A percentile compares a stretch with the other conserved stretches of the same genome.
These are phyloP conservation scores for Digitaria exilis DNA, from an alignment of 202 grass and related monocot species.

Conservation along the genomic window DNA sequence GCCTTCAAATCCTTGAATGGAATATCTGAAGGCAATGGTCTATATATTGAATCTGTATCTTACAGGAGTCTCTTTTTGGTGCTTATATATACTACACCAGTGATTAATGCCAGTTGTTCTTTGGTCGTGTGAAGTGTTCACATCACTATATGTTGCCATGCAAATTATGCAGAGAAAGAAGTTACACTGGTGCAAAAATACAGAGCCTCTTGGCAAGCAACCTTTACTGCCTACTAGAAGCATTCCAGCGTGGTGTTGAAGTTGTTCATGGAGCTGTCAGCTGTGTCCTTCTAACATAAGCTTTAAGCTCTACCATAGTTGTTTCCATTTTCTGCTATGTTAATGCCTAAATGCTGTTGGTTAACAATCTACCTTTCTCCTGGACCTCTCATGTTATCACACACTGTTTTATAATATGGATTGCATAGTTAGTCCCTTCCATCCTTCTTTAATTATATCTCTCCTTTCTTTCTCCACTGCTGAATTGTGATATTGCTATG, in stretches of 20 bases:
- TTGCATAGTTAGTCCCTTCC: constrained; percentile 13
- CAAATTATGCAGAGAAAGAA: constrained; percentile 50
- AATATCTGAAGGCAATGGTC: neutral
- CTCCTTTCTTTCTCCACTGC: neutral
- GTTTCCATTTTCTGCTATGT: constrained; percentile 30
- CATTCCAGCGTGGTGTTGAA: constrained; percentile 37
- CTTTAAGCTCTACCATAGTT: constrained; percentile 4
- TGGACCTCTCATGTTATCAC: constrained; percentile 12
- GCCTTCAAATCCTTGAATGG: neutral
- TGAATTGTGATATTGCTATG: neutral
- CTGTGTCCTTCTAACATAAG: constrained; percentile 30
- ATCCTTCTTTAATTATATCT: neutral
- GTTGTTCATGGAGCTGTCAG: constrained; percentile 2
- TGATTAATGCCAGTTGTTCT: neutral
- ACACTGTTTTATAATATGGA: constrained; percentile 35
- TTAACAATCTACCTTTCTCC: constrained; percentile 30
- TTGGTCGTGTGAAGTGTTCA: constrained; percentile 4
- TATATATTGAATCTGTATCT: neutral
- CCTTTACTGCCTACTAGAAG: constrained; percentile 48
- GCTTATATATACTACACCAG: neutral
- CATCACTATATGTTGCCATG: neutral
- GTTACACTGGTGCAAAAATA: constrained; percentile 40
- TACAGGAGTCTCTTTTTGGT: neutral
- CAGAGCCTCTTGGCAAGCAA: constrained; percentile 39
- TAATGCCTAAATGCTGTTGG: constrained; percentile 13